These are phyloP conservation scores for Mucor plumbeus DNA, from an alignment of 371 early-diverging fungal genomes.

Conservation along the genomic window DNA sequence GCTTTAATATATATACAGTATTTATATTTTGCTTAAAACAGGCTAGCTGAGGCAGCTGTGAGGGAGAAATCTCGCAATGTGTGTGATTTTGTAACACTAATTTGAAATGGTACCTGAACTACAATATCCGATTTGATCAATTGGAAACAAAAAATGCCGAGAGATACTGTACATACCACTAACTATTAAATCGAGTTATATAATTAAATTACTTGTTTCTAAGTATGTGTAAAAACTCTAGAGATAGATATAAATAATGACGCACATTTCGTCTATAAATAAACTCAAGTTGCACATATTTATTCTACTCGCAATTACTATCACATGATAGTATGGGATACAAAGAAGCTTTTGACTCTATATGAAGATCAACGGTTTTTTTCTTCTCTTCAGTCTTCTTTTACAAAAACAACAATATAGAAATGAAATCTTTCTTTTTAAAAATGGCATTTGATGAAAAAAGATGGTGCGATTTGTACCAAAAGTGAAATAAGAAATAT, in stretches of 20 bases:
- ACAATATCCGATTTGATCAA: no score
- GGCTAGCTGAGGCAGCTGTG: no score
- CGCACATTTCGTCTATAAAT: background rate
- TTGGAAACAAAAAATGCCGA: no score
- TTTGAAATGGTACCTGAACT: no score
- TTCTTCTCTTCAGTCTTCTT: background rate
- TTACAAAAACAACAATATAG: background rate
- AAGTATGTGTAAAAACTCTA: no score
- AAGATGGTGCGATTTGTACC: background rate
- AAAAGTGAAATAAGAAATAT: background rate
- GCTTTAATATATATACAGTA: no score
- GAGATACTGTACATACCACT: no score
- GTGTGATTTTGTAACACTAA: no score
- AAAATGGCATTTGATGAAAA: slow-evolving; percentile 2
- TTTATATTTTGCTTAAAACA: no score
- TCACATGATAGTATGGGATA: background rate
- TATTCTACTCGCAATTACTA: background rate
- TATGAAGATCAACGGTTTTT: background rate
- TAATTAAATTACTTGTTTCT: no score
- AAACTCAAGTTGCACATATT: slow-evolving; percentile 1
- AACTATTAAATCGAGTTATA: no score
- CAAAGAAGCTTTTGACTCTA: background rate
- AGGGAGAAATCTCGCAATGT: no score
- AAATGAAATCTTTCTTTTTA: background rate
- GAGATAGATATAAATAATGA: background rate